Evolutionary conservation across 73 alveolate species (phyloP), one percentile per base, ranked within the genome.

Genomic region (Uronychia setigera): DNA sequence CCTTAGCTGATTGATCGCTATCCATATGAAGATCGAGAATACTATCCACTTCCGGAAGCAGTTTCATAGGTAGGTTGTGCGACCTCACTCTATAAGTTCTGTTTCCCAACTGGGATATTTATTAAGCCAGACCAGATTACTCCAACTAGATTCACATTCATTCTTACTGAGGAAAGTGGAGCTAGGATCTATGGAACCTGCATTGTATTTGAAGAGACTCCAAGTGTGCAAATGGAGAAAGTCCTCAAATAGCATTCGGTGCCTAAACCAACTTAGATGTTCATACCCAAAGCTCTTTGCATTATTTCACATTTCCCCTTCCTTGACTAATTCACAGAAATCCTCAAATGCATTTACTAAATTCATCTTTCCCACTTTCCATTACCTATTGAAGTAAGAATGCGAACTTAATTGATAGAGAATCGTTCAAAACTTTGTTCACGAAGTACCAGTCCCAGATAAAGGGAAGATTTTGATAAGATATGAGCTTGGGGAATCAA

Each of bases 391-490:
- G 97, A 93, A 78, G 67, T 46, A 46, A 46, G 5, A 19, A 46
- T 46, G 19, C n/a, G 67, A 46, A 11, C 19, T 46, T 46, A 46
- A 46, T 19, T 46, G 67, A n/a, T 19, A 46, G 67, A 80, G 97
- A 32, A 82, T 82, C 82, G 77, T 93, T 33, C 80, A 85, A 0
- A 93, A 93, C 76, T 35, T 93, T 32, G 84, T 91, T 81, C 92
- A 89, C 33, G 97, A 93, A 81, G 90, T 93, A 31, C 95, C 97
- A 19, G 91, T 93, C 29, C 97, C 97, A 27, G 97, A 93, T 57
- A 89, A 89, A 79, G 96, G 96, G n/a, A 84, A 84, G 33, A 86
- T 93, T 11, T 19, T 67, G 31, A 93, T 93, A 27, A 80, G 67
- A 57, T 90, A 90, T 60, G 92, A 87, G 35, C 90, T 93, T 0